Conservation (phyloP, 2,329 filamentous ascomycete species). For the Fusarium fracticaudum region DNA sequence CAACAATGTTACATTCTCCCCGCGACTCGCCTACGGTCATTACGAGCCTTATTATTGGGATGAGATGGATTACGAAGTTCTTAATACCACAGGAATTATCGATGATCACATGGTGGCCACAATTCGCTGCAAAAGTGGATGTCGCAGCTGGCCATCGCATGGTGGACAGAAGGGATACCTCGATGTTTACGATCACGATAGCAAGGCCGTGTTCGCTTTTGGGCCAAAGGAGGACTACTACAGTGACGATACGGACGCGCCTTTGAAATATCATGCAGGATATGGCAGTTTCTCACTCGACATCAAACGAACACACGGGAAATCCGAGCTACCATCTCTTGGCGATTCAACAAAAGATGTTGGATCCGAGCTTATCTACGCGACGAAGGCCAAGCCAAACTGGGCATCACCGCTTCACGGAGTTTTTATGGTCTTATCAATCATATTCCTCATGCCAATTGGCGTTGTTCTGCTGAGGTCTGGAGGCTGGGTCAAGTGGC, state of each 20-base stretch:
- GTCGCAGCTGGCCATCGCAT: slow-evolving; percentile 57
- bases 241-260: slow-evolving; percentile 55
- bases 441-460: slow-evolving; percentile 65
- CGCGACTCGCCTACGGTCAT: slow-evolving; percentile 60
- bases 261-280: slow-evolving; percentile 61
- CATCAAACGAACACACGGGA: slow-evolving; percentile 61
- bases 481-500: slow-evolving; percentile 62
- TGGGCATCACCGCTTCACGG: slow-evolving; percentile 56
- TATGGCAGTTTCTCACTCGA: slow-evolving; percentile 67
- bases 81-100: slow-evolving; percentile 59
- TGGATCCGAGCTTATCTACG: slow-evolving; percentile 49
- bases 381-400: slow-evolving; percentile 48
- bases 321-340: slow-evolving; percentile 53
- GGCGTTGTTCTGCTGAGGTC: slow-evolving; percentile 64
- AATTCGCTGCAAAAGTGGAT: slow-evolving; percentile 61
- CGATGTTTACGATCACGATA: slow-evolving; percentile 58
- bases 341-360: slow-evolving; percentile 46
- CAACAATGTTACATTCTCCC: slow-evolving; percentile 65
- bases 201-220: slow-evolving; percentile 65
- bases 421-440: slow-evolving; percentile 64
- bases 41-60: slow-evolving; percentile 61
- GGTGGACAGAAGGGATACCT: slow-evolving; percentile 53
- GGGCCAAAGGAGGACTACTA: slow-evolving; percentile 58
- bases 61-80: slow-evolving; percentile 54
- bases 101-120: slow-evolving; percentile 60